Evolutionary conservation across 257 asterid genomes (phyloP), one percentile per base, ranked within the genome.

Genomic region (Lantana camara): DNA sequence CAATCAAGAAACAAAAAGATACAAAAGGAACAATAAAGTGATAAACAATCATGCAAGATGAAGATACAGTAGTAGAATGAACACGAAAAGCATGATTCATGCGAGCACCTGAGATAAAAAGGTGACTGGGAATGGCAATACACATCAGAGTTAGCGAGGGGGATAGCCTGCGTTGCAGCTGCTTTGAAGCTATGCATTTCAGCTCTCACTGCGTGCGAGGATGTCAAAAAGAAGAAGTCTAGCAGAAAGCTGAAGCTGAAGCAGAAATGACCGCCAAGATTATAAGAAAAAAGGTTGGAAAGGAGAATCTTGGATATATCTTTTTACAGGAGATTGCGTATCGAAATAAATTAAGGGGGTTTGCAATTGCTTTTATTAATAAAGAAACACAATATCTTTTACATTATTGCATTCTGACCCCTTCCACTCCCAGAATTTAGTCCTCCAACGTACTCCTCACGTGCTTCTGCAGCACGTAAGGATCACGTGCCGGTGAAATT

Each of bases 181-280:
- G 79, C 60, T 75, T 73, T 75, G 76, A 73, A 90, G 71, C 74
- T 80, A 58, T 79, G 91, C 96, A 87, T 87, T 64, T 75, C 73
- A 49, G 44, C 57, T 52, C 50, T 45, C n/a, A 20, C 19, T 66
- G 21, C 15, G 57, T 50, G 47, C 46, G 17, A 67, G 69, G 52
- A 47, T 54, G 68, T 40, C 69, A 38, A 60, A 30, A 55, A 12
- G 51, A 21, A 50, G 40, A 27, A 30, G 17, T n/a, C 63, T 30
- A 47, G 32, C 32, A 27, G 4, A 53, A 4, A 69, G 65, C 1
- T 15, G 48, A n/a, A 45, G 50, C 16, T 40, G n/a, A 45, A 45
- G 52, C 44, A 49, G 68, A 47, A 52, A 61, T 64, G 63, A 51
- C 52, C 12, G 61, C 44, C 32, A 8, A 13, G 34, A 52, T 68